These are phyloP conservation scores for Forsythia viridissima DNA, from an alignment of 257 asterid species.

Conservation along the genomic window DNA sequence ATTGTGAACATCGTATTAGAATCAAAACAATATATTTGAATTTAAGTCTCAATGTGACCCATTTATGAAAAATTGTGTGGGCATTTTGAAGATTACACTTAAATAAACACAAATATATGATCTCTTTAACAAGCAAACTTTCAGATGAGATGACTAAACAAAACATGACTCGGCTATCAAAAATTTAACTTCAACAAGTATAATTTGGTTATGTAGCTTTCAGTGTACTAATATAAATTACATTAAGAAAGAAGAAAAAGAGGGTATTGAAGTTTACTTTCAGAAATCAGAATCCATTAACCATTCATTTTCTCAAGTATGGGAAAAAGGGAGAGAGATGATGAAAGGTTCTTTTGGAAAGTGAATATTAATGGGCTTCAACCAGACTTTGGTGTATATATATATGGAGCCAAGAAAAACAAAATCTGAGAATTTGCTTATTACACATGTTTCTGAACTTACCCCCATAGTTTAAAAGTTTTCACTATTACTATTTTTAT, in stretches of 20 bases:
- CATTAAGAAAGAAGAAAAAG: conserved; percentile 20
- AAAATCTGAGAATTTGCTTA: conserved; percentile 2
- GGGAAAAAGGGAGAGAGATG: conserved; percentile 59
- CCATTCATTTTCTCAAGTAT: conserved; percentile 48
- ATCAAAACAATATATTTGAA: too few relatives aligned
- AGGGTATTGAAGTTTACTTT: conserved; percentile 40
- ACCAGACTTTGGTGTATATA: conserved; percentile 34
- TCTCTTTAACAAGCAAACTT: not conserved
- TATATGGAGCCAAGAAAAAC: conserved; percentile 15
- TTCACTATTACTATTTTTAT: conserved; percentile 24
- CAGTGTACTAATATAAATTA: not conserved
- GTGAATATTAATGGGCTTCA: conserved; percentile 46
- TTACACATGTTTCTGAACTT: not conserved
- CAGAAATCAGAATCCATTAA: conserved; percentile 34
- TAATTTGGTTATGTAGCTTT: conserved; percentile 5
- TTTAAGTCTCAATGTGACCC: too few relatives aligned
- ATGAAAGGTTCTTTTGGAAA: conserved; percentile 43
- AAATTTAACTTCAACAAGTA: not conserved
- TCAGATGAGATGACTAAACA: not conserved
- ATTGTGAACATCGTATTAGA: too few relatives aligned
- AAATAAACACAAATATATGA: too few relatives aligned
- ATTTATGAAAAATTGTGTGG: too few relatives aligned
- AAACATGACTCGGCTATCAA: not conserved
- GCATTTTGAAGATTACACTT: too few relatives aligned
- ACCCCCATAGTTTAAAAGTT: conserved; percentile 24